Evolutionary conservation across 1,284 basidiomycete species (phyloP), one percentile per base, ranked within the genome.

Genomic region (Trametes hirsuta): DNA sequence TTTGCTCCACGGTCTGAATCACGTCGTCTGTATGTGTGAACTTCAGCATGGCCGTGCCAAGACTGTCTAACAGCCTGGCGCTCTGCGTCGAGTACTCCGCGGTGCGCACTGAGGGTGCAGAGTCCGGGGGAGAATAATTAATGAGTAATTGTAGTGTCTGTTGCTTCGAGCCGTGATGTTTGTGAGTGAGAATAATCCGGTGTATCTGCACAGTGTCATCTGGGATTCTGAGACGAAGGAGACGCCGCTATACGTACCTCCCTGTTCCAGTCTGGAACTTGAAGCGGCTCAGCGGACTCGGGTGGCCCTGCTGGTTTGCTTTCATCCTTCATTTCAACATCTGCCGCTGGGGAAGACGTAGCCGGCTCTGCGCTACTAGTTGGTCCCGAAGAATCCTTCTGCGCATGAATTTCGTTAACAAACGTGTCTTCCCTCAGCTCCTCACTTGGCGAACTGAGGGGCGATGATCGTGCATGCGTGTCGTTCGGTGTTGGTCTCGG

Each of bases 141-240:
- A 89, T 72, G 36, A 91, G 77, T 12, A 78, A 66, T 62, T 90
- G 87, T 6, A 91, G 74, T 4, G 87, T 86, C 75, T 69, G 4
- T 71, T 70, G 36, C 71, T 75, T 24, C 70, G 69, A 5, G 75
- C 72, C 30, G 75, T 68, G 4, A 34, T 55, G 46, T 22, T 76
- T 75, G 71, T 91, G 89, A 1, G 81, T 83, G 53, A 90, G 70
- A 12, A 91, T 69, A 25, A 87, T 76, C 47, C 81, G 78, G 62
- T 81, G 83, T 47, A 90, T 72, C 89, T 91, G 34, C 4, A 4
- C 3, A 18, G 24, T 14, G 48, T 34, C 14, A 4, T 11, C 14
- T 40, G 4, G 39, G 11, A 18, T 40, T 14, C 11, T 4, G 2
- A 12, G 39, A 18, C 39, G 3, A 40, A 14, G 6, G 4, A 12